Percentiles rank a stretch among this genome's conserved stretches.
Conservation (phyloP, 2,329 filamentous ascomycete genomes). For the Sarocladium oryzae region DNA sequence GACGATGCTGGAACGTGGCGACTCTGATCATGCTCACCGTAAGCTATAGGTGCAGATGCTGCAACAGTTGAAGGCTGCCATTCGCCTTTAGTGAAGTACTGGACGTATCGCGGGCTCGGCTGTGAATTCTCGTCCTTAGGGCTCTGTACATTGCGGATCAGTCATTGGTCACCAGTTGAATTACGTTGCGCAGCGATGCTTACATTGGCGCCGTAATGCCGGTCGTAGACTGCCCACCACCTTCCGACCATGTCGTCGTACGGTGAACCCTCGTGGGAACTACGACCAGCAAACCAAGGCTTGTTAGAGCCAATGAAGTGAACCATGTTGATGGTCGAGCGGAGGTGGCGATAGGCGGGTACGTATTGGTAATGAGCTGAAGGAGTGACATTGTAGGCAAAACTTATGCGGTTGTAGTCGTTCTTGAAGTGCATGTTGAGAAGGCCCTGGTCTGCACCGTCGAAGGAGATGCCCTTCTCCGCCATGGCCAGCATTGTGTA, state of each 20-base stretch:
- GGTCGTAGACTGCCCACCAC: constrained; percentile 95
- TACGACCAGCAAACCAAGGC: constrained; percentile 70
- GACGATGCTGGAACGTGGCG: not conserved
- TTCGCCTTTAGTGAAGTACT: constrained; percentile 50
- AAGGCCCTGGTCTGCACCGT: constrained; percentile 92
- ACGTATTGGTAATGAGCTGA: constrained; percentile 97
- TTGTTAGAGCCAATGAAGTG: constrained; percentile 93
- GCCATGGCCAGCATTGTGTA: constrained; percentile 80
- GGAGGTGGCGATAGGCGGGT: constrained; percentile 89
- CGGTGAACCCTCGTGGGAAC: constrained; percentile 49
- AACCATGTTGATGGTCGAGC: constrained; percentile 79
- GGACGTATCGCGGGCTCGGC: constrained; percentile 32
- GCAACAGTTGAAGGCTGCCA: constrained; percentile 32
- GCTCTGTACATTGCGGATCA: not conserved
- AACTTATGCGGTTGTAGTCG: constrained; percentile 80
- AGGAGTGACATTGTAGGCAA: constrained; percentile 95
- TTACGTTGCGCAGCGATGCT: not conserved
- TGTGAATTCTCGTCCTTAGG: not conserved
- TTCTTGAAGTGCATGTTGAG: constrained; percentile 90
- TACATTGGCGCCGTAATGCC: constrained; percentile 62
- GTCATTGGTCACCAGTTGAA: not conserved
- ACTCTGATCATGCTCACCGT: constrained; percentile 5
- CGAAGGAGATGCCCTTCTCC: constrained; percentile 82
- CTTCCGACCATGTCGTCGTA: constrained; percentile 78
- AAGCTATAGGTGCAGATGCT: constrained; percentile 13